A percentile compares a stretch with the other conserved stretches of the same genome.
These are phyloP conservation scores for Penicillium lagena DNA, from an alignment of 495 filamentous ascomycete species.

Conservation along the genomic window DNA sequence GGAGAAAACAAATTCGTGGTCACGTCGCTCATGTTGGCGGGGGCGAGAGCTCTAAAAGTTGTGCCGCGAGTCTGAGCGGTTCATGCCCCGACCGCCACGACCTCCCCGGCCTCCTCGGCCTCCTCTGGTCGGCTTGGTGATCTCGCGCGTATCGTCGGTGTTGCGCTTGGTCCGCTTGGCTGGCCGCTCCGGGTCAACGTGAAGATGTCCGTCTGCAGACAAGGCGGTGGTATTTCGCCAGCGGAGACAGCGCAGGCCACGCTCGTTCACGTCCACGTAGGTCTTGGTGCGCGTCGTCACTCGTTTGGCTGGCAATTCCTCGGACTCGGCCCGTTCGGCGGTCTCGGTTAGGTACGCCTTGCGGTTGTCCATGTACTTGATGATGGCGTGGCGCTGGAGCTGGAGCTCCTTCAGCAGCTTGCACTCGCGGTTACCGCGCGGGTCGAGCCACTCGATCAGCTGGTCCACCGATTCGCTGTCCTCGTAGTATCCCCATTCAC, in stretches of 20 bases:
- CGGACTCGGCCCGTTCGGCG: conserved; percentile 47
- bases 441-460: conserved; percentile 83
- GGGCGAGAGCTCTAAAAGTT: conserved; percentile 8
- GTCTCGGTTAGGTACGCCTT: conserved; percentile 58
- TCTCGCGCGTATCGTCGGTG: conserved; percentile 34
- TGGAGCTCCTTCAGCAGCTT: conserved; percentile 82
- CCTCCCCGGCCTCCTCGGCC: conserved; percentile 18
- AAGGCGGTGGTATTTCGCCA: conserved; percentile 81
- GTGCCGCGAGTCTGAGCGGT: conserved; percentile 43
- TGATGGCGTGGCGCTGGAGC: conserved; percentile 69
- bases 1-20: conserved; percentile 3
- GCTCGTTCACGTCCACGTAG: conserved; percentile 51
- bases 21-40: neutral
- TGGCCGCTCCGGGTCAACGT: conserved; percentile 68
- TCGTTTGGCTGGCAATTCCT: conserved; percentile 55
- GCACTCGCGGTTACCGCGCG: conserved; percentile 72
- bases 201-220: conserved; percentile 72
- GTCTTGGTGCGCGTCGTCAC: conserved; percentile 73
- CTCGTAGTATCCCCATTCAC: conserved; percentile 87
- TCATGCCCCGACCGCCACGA: conserved; percentile 5
- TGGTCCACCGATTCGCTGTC: conserved; percentile 68
- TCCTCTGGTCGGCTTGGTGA: conserved; percentile 38
- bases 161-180: conserved; percentile 53
- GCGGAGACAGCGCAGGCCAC: conserved; percentile 57
- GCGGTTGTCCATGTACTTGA: conserved; percentile 71